Evolutionary conservation across 768 basidiomycete genomes (phyloP), one percentile per base, ranked within the genome.

Genomic region (Boletus tomentosulus): DNA sequence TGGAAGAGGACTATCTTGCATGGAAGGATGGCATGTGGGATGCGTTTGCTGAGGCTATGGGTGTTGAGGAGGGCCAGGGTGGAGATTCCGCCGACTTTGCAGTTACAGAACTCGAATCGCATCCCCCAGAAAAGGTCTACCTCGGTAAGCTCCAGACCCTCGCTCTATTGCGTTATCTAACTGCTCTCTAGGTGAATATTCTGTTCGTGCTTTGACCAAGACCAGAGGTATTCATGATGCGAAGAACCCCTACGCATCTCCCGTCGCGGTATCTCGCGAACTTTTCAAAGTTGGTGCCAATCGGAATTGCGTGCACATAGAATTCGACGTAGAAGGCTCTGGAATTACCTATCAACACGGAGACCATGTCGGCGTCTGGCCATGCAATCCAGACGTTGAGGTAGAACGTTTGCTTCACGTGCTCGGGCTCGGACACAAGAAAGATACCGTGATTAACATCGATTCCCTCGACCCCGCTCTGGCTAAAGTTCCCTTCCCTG

Each of bases 11-110:
- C 71, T 99, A 98, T 69, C 82, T 99, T 12, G 94, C 92, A 63
- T 99, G 96, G 96, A 99, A 98, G 71, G 96, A 99, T 66, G 81
- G 79, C 61, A 95, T 98, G 94, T 98, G 94, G 90, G 86, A 88
- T 16, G 84, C 85, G 5, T 91, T 98, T 56, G 79, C 93, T n/a
- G 69, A 77, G 51, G 81, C 81, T 22, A 81, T 98, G 80, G 80
- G 81, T 49, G 92, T 97, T 48, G 95, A 98, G 70, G 97, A 98
- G 70, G 96, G 97, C 35, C 94, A 94, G 61, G 92, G 92, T 48
- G 94, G 92, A 48, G 96, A 99, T 67, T 83, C 88, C 27, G 84
- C 96, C 38, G 96, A 99, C 77, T 99, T 99, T 62, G 79, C 81
- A 24, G 94, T 99, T 31, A 86, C 86, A 10, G 94, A 98, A 70